Evolutionary conservation across 768 basidiomycete species (phyloP).

Genomic region (Boletus rex-veris): DNA sequence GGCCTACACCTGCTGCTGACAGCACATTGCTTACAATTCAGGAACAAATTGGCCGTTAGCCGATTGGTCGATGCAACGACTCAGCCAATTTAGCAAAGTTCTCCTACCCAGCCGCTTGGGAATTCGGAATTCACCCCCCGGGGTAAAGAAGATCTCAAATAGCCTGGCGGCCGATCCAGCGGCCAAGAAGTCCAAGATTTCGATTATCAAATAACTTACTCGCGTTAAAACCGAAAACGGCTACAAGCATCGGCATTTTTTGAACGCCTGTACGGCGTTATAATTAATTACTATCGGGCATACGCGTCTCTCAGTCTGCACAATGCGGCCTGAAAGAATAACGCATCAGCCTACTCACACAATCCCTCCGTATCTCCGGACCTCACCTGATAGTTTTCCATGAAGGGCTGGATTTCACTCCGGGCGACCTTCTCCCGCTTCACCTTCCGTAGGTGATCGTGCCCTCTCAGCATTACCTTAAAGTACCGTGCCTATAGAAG

Average conservation of each 20-base stretch:
- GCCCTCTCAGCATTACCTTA: conserved; percentile 73
- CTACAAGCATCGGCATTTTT: neutral
- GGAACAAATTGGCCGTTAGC: too few species aligned
- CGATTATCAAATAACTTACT: neutral
- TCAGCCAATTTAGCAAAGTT: too few species aligned
- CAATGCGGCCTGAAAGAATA: conserved; percentile 27
- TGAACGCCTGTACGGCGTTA: neutral
- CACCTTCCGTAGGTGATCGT: conserved; percentile 65
- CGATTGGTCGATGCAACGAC: too few species aligned
- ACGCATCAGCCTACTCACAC: conserved; percentile 1
- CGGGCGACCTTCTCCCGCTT: conserved; percentile 65
- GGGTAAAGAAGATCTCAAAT: too few species aligned
- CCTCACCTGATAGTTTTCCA: conserved; percentile 65
- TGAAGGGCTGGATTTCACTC: conserved; percentile 53
- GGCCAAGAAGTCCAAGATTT: too few species aligned
- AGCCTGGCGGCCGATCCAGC: too few species aligned
- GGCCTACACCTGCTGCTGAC: too few species aligned
- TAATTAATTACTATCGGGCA: conserved; percentile 11
- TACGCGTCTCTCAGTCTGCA: conserved; percentile 27
- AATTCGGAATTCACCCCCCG: too few species aligned
- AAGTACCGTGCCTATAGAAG: conserved; percentile 73
- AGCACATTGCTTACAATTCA: too few species aligned
- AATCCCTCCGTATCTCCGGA: neutral
- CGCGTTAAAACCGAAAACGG: too few species aligned
- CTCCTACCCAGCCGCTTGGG: too few species aligned